Evolutionary conservation across 371 early-diverging fungal species (phyloP).

Genomic region (Haplosporangium sp.): DNA sequence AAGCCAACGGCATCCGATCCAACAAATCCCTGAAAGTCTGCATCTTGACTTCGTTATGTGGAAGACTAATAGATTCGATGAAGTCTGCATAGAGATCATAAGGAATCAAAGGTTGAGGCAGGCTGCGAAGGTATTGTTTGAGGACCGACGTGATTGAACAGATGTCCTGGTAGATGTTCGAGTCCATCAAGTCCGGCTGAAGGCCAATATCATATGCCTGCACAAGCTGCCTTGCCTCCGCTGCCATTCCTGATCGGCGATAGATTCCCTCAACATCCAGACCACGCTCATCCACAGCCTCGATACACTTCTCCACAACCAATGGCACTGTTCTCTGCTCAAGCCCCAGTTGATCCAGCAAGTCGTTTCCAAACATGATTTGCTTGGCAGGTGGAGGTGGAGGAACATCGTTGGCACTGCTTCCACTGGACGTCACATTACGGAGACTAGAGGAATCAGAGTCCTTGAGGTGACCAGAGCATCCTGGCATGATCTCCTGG

Average conservation of each 20-base stretch:
- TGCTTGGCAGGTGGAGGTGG: slow-evolving; percentile 41
- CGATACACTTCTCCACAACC: slow-evolving; percentile 81
- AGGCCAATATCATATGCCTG: slow-evolving; percentile 48
- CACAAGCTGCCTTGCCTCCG: slow-evolving; percentile 79
- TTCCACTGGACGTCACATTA: slow-evolving; percentile 23
- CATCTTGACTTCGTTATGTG: slow-evolving; percentile 15
- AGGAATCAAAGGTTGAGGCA: slow-evolving; percentile 93
- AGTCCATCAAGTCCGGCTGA: slow-evolving; percentile 64
- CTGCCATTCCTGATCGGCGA: slow-evolving; percentile 90
- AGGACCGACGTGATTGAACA: slow-evolving; percentile 90
- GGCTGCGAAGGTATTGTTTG: slow-evolving; percentile 93
- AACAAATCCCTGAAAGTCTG: slow-evolving; percentile 51
- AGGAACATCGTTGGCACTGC: slow-evolving; percentile 20
- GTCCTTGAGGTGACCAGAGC: slow-evolving; percentile 27
- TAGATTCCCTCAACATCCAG: slow-evolving; percentile 93
- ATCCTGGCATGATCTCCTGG: slow-evolving; percentile 32
- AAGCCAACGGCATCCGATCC: slow-evolving; percentile 65
- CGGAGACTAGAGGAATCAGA: slow-evolving; percentile 39
- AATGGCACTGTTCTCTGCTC: slow-evolving; percentile 74
- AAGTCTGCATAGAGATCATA: slow-evolving; percentile 81
- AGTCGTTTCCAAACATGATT: slow-evolving; percentile 69
- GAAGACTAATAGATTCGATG: slow-evolving; percentile 72
- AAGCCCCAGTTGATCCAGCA: slow-evolving; percentile 61
- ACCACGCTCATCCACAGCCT: slow-evolving; percentile 77
- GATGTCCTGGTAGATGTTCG: slow-evolving; percentile 68